These are phyloP conservation scores for Cupressus sempervirens DNA, from an alignment of 75 land plant species.

Conservation along the genomic window DNA sequence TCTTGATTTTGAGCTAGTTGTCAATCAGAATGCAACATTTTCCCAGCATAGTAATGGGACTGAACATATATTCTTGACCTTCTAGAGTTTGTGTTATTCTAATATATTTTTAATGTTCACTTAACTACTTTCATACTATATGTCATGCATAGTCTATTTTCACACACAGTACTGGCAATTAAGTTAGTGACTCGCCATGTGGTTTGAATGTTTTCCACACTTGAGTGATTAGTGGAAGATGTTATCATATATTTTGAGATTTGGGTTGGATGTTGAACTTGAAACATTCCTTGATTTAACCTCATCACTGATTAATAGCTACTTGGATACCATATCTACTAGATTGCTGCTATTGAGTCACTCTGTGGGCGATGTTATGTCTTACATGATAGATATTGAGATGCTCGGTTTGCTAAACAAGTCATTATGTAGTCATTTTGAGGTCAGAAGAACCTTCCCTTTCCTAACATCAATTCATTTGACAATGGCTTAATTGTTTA, in stretches of 20 bases:
- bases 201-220: too few species aligned
- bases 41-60: neutral
- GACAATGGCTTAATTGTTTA: neutral
- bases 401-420: neutral
- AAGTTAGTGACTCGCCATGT: too few species aligned
- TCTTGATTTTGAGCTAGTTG: neutral
- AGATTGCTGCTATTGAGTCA: neutral
- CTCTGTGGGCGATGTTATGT: neutral
- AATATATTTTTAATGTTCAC: neutral
- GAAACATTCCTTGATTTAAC: neutral
- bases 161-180: neutral
- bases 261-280: neutral
- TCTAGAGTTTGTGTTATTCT: neutral
- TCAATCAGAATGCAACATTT: neutral
- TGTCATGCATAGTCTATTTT: neutral
- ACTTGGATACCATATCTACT: neutral
- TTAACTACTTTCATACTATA: neutral
- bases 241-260: neutral
- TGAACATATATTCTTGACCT: neutral
- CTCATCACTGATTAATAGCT: neutral
- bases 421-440: neutral
- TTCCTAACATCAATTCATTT: neutral
- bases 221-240: too few species aligned
- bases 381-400: neutral
- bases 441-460: neutral